A percentile compares a stretch with the other conserved stretches of the same genome.
Evolutionary conservation across 768 basidiomycete genomes (phyloP).

Genomic region (Suillus occidentalis): DNA sequence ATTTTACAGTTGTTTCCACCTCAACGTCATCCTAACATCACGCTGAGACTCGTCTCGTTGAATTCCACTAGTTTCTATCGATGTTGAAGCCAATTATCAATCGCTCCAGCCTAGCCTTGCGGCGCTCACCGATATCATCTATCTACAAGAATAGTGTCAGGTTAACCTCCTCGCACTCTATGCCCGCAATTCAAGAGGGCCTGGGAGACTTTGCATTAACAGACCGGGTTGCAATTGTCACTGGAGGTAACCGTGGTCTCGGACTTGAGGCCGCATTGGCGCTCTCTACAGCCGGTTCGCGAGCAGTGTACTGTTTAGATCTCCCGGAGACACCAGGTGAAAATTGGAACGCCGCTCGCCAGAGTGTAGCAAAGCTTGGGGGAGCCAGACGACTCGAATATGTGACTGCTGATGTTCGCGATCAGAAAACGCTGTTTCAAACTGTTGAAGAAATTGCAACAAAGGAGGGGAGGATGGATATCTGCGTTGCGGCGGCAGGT

Average conservation of each 20-base stretch:
- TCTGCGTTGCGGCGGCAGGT: conserved; percentile 29
- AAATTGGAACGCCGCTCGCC: conserved; percentile 50
- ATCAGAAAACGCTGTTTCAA: conserved; percentile 17
- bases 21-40: no score
- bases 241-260: conserved; percentile 29
- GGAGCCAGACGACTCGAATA: conserved; percentile 25
- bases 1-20: no score
- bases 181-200: not conserved
- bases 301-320: conserved; percentile 41
- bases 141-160: not conserved
- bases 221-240: conserved; percentile 28
- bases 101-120: not conserved
- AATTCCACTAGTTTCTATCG: no score
- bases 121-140: not conserved
- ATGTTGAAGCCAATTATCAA: not conserved
- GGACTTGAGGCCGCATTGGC: conserved; percentile 34
- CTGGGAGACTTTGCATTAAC: conserved; percentile 38
- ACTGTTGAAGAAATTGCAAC: conserved; percentile 22
- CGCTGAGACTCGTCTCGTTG: no score
- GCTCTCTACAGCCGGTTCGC: conserved; percentile 30
- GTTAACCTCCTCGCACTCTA: not conserved
- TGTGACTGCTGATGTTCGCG: conserved; percentile 24
- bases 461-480: conserved; percentile 28
- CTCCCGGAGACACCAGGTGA: conserved; percentile 15
- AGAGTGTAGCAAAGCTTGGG: conserved; percentile 44